Evolutionary conservation across 2,329 filamentous ascomycete genomes (phyloP).

Genomic region (Calonectria montana): DNA sequence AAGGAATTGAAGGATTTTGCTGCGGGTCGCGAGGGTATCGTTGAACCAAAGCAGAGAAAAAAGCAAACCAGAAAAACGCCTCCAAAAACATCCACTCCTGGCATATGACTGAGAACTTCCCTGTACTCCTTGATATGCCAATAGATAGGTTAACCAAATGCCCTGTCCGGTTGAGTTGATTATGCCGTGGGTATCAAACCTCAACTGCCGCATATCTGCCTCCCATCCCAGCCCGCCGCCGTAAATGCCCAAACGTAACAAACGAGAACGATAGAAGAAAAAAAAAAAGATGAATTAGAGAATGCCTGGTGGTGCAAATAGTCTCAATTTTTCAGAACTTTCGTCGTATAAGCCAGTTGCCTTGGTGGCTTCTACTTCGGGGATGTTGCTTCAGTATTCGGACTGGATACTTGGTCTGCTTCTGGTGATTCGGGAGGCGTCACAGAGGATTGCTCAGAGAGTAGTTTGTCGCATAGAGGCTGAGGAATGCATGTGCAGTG

Average conservation of each 20-base stretch:
- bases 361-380: background rate
- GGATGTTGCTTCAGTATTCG: background rate
- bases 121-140: background rate
- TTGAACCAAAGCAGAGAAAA: slow-evolving; percentile 3
- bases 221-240: background rate
- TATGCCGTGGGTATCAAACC: slow-evolving; percentile 5
- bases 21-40: slow-evolving; percentile 22
- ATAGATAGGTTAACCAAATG: background rate
- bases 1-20: background rate
- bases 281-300: background rate
- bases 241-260: background rate
- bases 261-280: background rate
- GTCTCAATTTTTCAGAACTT: background rate
- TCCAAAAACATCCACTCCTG: background rate
- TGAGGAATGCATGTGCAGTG: slow-evolving; percentile 40
- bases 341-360: background rate
- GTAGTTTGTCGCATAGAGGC: slow-evolving; percentile 27
- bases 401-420: slow-evolving; percentile 19
- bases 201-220: background rate
- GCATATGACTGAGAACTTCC: slow-evolving; percentile 1
- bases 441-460: slow-evolving; percentile 20
- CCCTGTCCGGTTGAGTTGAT: background rate
- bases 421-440: slow-evolving; percentile 22
- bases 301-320: background rate
- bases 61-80: slow-evolving; percentile 8